Evolutionary conservation across 148 eudicot species (phyloP).

Genomic region (Dysphania ambrosioides): DNA sequence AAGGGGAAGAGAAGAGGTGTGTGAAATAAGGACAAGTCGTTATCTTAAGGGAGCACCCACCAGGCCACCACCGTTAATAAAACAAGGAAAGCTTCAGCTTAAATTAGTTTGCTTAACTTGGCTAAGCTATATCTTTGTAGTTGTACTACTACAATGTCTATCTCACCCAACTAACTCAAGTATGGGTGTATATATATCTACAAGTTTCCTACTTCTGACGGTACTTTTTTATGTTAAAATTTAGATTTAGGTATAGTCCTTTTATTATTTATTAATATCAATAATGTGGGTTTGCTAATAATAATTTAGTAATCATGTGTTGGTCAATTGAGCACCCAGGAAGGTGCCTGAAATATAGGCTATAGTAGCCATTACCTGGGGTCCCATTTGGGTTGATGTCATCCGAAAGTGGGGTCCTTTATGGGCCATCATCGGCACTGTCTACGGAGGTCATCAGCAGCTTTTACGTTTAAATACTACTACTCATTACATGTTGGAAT

Average conservation of each 20-base stretch:
- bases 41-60: slow-evolving; percentile 31
- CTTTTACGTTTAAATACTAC: not conserved
- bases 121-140: slow-evolving; percentile 10
- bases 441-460: slow-evolving; percentile 21
- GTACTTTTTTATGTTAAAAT: slow-evolving; percentile 1
- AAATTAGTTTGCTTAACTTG: not conserved
- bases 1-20: not conserved
- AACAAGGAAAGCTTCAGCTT: slow-evolving; percentile 5
- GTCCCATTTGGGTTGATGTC: slow-evolving; percentile 12
- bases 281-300: not conserved
- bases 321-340: slow-evolving; percentile 37
- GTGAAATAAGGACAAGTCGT: slow-evolving; percentile 20
- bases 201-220: slow-evolving; percentile 18
- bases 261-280: too few species aligned
- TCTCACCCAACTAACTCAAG: slow-evolving; percentile 26
- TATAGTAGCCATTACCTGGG: slow-evolving; percentile 20
- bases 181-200: slow-evolving; percentile 21
- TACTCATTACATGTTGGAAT: not conserved
- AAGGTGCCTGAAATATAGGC: slow-evolving; percentile 30
- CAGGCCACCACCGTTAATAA: slow-evolving; percentile 29
- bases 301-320: slow-evolving; percentile 27
- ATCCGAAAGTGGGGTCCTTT: slow-evolving; percentile 7
- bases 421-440: slow-evolving; percentile 21
- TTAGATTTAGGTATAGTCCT: not conserved
- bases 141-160: not conserved